These are phyloP conservation scores for Aureobasidium leucospermi DNA, from an alignment of 2,329 filamentous ascomycete species.

Conservation along the genomic window DNA sequence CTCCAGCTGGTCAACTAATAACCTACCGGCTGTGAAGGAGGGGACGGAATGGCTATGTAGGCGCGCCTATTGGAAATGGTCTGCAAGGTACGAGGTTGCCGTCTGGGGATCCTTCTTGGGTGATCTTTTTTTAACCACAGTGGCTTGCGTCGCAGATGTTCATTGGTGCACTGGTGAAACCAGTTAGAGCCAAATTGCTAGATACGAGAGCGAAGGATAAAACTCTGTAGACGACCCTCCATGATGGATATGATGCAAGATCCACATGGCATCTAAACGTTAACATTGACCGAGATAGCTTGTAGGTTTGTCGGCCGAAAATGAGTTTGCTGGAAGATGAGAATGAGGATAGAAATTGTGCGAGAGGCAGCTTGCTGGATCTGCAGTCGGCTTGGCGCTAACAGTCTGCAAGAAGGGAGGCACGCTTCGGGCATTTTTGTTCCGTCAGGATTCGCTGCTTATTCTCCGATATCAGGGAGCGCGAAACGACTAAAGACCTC, in stretches of 20 bases:
- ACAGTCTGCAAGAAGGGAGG: not conserved
- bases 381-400: not conserved
- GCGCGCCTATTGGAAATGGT: not conserved
- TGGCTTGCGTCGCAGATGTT: not conserved
- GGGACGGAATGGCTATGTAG: constrained; percentile 8
- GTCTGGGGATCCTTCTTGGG: constrained; percentile 5
- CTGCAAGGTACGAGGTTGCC: constrained; percentile 13
- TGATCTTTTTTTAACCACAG: constrained; percentile 11
- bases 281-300: not conserved
- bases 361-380: too few relatives aligned
- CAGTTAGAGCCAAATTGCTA: not conserved
- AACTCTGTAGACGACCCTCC: constrained; percentile 6
- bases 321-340: not conserved
- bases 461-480: not conserved
- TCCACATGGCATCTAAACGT: not conserved
- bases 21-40: constrained; percentile 5
- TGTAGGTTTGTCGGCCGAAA: not conserved
- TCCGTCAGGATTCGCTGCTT: not conserved
- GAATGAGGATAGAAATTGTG: not conserved
- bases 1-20: constrained; percentile 6
- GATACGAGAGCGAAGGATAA: constrained; percentile 6
- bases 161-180: constrained; percentile 13
- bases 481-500: not conserved
- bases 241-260: not conserved
- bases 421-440: not conserved